Evolutionary conservation across 148 eudicot species (phyloP).

Genomic region (Rhododendron simsii): DNA sequence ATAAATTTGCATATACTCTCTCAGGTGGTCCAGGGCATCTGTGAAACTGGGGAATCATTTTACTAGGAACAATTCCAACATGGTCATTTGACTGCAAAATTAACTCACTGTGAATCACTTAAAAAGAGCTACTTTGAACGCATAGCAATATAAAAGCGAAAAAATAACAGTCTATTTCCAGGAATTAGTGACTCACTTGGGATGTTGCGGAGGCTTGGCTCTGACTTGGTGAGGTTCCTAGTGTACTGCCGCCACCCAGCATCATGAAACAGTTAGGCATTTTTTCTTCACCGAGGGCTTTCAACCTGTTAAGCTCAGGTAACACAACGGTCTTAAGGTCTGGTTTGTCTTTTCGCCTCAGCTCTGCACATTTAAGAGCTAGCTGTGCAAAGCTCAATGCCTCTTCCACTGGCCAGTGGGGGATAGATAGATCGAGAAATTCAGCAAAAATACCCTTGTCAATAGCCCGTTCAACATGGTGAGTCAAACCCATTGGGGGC

Average conservation of each 20-base stretch:
- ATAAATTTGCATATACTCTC: not conserved
- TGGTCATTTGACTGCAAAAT: not conserved
- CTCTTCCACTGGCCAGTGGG: slow-evolving; percentile 35
- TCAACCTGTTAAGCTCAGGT: slow-evolving; percentile 31
- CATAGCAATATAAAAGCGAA: not conserved
- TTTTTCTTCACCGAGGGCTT: slow-evolving; percentile 24
- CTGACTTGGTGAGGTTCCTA: slow-evolving; percentile 9
- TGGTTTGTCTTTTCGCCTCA: slow-evolving; percentile 37
- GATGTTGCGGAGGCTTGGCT: slow-evolving; percentile 9
- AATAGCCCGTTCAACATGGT: slow-evolving; percentile 32
- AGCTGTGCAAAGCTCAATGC: slow-evolving; percentile 22
- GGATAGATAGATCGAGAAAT: slow-evolving; percentile 26
- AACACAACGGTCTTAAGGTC: slow-evolving; percentile 26
- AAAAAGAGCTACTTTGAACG: not conserved
- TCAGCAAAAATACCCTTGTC: slow-evolving; percentile 30
- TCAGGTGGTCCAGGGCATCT: not conserved
- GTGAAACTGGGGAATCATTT: not conserved
- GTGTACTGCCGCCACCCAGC: not conserved
- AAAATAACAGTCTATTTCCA: not conserved
- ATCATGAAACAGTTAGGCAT: slow-evolving; percentile 9
- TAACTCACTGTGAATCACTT: not conserved
- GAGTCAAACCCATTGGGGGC: slow-evolving; percentile 39
- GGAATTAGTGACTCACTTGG: slow-evolving; percentile 7
- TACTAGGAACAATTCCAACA: not conserved
- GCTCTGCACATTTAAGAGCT: slow-evolving; percentile 34